Evolutionary conservation across 345 rosid species (phyloP), one percentile per base, ranked within the genome.

Genomic region (Citrus australasica): DNA sequence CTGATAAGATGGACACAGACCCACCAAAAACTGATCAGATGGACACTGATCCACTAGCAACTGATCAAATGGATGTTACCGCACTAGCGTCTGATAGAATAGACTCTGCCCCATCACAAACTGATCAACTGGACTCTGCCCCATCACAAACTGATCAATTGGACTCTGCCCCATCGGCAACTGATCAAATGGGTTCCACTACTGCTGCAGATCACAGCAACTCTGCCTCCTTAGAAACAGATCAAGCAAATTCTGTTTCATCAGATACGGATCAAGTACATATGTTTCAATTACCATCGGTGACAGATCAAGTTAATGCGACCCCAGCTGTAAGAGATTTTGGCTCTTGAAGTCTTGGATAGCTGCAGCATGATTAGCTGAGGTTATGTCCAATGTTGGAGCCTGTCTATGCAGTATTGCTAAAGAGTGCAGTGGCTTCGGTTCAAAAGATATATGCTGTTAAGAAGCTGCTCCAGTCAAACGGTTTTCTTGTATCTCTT

Each of bases 291-390:
- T 5, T n/a, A 25, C 76, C 13, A 9, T 51, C 10, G 38, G 40
- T 27, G 17, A 27, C 62, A 4, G 78, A 74, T 38, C 64, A 75
- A 67, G 78, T 55, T 75, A 69, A 69, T 67, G 48, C 4, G 27
- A 67, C 63, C 40, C 68, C 67, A 69, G 6, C 76, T 10, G 32
- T 59, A 0, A 53, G 22, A 2, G 88, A 83, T 8, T 72, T 76
- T 13, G 84, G 80, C 76, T 79, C 86, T 69, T 82, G 78, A 80
- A 59, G 53, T 69, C 62, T 35, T 35, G 71, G 64, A 9, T 9
- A 24, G 61, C 58, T 30, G 7, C 67, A 71, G 28, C 35, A 9
- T 73, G n/a, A 70, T 16, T 13, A 53, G 25, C 24, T n/a, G 76
- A 58, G 48, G n/a, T n/a, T 22, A 53, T 24, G 48, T 33, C 56